phyloP scores from a whole-genome alignment of 306 rosid species.

The Ormosia semicastrata region DNA sequence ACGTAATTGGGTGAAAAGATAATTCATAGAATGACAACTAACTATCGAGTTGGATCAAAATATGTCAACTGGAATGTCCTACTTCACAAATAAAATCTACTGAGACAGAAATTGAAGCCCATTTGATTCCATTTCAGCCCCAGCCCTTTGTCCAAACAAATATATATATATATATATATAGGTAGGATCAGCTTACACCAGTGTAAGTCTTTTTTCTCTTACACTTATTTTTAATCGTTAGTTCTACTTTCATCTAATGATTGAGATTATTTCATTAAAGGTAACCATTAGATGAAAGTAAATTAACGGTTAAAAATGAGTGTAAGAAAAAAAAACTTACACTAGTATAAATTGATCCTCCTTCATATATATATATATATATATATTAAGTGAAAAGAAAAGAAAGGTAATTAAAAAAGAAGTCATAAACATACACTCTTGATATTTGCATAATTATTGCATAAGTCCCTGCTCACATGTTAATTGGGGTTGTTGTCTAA shows the following conservation, averaged over 20 bases:
- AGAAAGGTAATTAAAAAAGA: neutral
- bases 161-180: neutral
- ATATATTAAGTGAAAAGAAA: neutral
- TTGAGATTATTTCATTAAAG: too few species aligned
- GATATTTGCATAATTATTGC: neutral
- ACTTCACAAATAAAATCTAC: neutral
- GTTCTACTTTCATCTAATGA: too few species aligned
- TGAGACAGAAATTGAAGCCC: neutral
- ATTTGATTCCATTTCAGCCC: neutral
- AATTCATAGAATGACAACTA: neutral
- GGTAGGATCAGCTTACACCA: too few species aligned
- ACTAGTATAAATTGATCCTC: too few species aligned
- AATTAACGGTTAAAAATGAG: too few species aligned
- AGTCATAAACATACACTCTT: neutral
- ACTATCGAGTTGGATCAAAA: neutral
- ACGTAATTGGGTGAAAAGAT: neutral
- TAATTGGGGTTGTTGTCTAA: neutral
- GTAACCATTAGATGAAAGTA: too few species aligned
- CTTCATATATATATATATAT: neutral
- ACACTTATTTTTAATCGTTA: too few species aligned
- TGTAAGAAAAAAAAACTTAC: too few species aligned
- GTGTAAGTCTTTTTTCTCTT: too few species aligned
- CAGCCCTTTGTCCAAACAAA: neutral
- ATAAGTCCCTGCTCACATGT: neutral
- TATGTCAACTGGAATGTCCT: neutral